phyloP scores from a whole-genome alignment of 2,329 filamentous ascomycete species.

The Eutypa lata region DNA sequence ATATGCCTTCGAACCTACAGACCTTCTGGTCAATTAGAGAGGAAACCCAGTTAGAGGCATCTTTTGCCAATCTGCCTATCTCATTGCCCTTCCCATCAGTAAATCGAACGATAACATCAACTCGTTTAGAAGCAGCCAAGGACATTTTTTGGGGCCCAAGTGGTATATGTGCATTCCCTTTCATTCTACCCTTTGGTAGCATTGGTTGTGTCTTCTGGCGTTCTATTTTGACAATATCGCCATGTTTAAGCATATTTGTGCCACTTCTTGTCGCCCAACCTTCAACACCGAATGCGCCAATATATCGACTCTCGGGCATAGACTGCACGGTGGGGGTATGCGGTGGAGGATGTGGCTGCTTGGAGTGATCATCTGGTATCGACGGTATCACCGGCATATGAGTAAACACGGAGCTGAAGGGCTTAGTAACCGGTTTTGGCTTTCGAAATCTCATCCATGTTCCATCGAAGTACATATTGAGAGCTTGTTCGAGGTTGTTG shows the following conservation, averaged over 20 bases:
- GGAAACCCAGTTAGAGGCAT: slow-evolving; percentile 88
- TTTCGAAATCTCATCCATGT: slow-evolving; percentile 56
- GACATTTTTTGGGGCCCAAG: slow-evolving; percentile 34
- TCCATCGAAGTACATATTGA: slow-evolving; percentile 69
- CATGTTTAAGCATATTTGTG: slow-evolving; percentile 69
- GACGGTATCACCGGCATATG: slow-evolving; percentile 4
- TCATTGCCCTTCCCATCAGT: slow-evolving; percentile 77
- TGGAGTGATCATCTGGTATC: slow-evolving; percentile 7
- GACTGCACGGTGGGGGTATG: slow-evolving; percentile 11
- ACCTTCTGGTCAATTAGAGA: slow-evolving; percentile 86
- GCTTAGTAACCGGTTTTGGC: slow-evolving; percentile 18
- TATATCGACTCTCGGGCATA: slow-evolving; percentile 59
- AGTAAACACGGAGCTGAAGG: slow-evolving; percentile 7
- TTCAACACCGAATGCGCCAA: slow-evolving; percentile 87
- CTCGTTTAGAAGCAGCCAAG: slow-evolving; percentile 59
- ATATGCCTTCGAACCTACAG: slow-evolving; percentile 81
- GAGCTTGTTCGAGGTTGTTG: slow-evolving; percentile 57
- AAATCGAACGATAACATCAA: slow-evolving; percentile 89
- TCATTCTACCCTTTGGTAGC: slow-evolving; percentile 31
- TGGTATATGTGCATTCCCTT: slow-evolving; percentile 37
- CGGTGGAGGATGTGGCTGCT: slow-evolving; percentile 9
- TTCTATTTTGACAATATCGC: slow-evolving; percentile 82
- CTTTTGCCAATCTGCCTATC: slow-evolving; percentile 81
- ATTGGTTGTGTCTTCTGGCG: slow-evolving; percentile 71
- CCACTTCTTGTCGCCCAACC: slow-evolving; percentile 92